Evolutionary conservation across 495 filamentous ascomycete genomes (phyloP), one percentile per base, ranked within the genome.

Genomic region (Penicillium tannophilum): DNA sequence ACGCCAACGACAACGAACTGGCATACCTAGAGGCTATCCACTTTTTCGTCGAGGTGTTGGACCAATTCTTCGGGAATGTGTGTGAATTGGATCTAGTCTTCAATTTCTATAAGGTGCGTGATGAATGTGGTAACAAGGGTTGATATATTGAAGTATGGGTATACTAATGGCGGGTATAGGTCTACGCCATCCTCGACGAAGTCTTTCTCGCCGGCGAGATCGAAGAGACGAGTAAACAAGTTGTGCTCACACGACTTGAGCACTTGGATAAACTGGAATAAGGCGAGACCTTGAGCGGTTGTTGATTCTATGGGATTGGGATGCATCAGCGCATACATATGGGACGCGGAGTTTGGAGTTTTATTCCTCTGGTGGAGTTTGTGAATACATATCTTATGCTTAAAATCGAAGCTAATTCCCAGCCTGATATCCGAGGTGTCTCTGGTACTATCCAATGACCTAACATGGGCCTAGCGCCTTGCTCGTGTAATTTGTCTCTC

Each of bases 1-100:
- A 98, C 78, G 93, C 95, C 53, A 97, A 97, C 73, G 94, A 98
- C 75, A 98, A 98, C 77, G 94, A 98, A 79, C 80, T 98, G 41
- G 93, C 95, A 44, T 98, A 94, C 72, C 81, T 98, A 53, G 94
- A 98, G 74, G 94, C 93, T 0, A 97, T 98, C 71, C 94, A 98
- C 80, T 98, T 98, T 79, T 98, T 98, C 70, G 94, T 98, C 60
- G 94, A 98, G 78, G 94, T 98, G 61, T 81, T 98, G 67, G 94
- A 98, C 82, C 84, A 90, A 64, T 98, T 98, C 79, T 98, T 98
- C 72, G 94, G 94, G 64, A 98, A 98, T 73, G 94, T 98, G 54
- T 98, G 94, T 77, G 94, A 98, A 80, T 82, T 98, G 75, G 94
- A 98, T 82, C 79, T 98, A 76, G 95, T 98, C 60, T 98, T 98